Evolutionary conservation across 176 grass and related monocot genomes (phyloP), one percentile per base, ranked within the genome.

Genomic region (Coix lacrymajobi): DNA sequence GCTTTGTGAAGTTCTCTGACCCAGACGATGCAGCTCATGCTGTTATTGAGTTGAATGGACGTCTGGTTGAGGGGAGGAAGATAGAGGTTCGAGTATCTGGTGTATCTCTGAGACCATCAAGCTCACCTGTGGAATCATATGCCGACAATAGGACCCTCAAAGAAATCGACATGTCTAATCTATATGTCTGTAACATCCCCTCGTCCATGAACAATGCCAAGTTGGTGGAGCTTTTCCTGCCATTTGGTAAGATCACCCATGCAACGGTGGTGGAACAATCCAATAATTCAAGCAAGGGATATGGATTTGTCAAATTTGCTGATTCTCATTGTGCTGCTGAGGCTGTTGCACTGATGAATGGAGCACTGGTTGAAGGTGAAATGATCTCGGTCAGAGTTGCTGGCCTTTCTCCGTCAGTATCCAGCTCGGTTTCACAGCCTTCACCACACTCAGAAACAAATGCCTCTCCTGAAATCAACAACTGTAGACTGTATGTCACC

Each of bases 301-400:
- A 73, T 89, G 94, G 91, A 24, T 97, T 97, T 31, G 49, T 93
- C 70, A 80, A 80, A 51, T 97, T 85, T 87, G 74, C 22, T 29
- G 81, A 97, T 85, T 30, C 88, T 58, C 48, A 65, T 4, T 83
- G 31, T 85, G 91, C 94, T 85, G 31, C 80, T 34, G 66, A 76
- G 32, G 94, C 86, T 38, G 68, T 87, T 37, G 54, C 36, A 29
- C 16, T n/a, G 25, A 93, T 97, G 94, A 89, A 97, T 89, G 94
- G 94, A 16, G 41, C 80, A 56, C 68, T 81, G 65, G 76, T 97
- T 73, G 84, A 87, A n/a, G 87, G 88, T 73, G 85, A 89, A 73
- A 60, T 30, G 5, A 33, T 97, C 78, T 58, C 68, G 36, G 94
- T 97, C 48, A 87, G 82, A 77, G 45, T 88, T 62, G 89, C 89